Evolutionary conservation across 352 stramenopile genomes (phyloP).

Genomic region (Plasmopara viticola): DNA sequence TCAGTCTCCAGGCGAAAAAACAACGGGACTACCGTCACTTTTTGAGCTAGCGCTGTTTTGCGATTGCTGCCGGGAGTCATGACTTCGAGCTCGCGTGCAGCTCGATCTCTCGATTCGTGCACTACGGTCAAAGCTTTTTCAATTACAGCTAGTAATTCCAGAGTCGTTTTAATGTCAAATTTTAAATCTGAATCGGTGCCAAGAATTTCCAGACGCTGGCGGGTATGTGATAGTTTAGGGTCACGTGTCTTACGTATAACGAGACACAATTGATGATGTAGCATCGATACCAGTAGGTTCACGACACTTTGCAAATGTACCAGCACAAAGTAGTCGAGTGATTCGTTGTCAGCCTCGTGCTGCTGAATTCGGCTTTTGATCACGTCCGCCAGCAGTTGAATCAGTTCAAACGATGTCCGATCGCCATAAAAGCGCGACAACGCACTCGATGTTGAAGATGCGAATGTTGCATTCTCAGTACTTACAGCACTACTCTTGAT

Average conservation of each 20-base stretch:
- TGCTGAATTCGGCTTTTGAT: conserved; percentile 30
- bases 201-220: conserved; percentile 27
- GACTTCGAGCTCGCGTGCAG: conserved; percentile 14
- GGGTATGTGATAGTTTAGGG: conserved; percentile 50
- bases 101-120: conserved; percentile 13
- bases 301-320: conserved; percentile 42
- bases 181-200: conserved; percentile 16
- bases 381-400: conserved; percentile 52
- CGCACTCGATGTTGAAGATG: conserved; percentile 11
- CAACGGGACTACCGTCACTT: conserved; percentile 14
- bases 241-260: conserved; percentile 56
- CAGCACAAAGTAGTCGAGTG: conserved; percentile 48
- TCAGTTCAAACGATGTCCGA: conserved; percentile 61
- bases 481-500: conserved; percentile 12
- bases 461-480: neutral
- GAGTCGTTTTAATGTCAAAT: conserved; percentile 16
- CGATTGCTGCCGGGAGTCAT: conserved; percentile 3
- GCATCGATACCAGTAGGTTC: conserved; percentile 64
- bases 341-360: conserved; percentile 26
- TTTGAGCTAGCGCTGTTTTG: conserved; percentile 5
- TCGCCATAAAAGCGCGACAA: conserved; percentile 49
- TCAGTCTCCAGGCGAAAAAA: conserved; percentile 26
- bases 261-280: conserved; percentile 60
- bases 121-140: conserved; percentile 20
- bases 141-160: conserved; percentile 19